A percentile compares a stretch with the other conserved stretches of the same genome.
These are phyloP conservation scores for Ogataea naganishii DNA, from an alignment of 805 yeast genomes.

Conservation along the genomic window DNA sequence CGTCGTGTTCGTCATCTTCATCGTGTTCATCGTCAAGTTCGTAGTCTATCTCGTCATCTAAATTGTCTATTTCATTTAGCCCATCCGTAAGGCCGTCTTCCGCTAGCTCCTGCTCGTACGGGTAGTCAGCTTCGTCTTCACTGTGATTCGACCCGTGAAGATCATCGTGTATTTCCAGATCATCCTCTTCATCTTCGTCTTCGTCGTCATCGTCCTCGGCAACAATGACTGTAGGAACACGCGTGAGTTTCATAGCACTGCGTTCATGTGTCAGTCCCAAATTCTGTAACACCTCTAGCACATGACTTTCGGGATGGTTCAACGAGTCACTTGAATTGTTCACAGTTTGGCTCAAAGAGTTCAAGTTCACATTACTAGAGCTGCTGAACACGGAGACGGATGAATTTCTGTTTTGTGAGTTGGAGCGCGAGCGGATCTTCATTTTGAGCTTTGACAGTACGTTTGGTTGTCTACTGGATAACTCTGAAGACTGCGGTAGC, in stretches of 20 bases:
- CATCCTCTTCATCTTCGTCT: conserved; percentile 22
- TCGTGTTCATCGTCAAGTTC: conserved; percentile 7
- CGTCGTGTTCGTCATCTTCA: conserved; percentile 18
- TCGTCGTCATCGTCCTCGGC: conserved; percentile 16
- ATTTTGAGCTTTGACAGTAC: too few relatives aligned
- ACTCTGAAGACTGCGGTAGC: too few relatives aligned
- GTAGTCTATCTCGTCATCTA: conserved; percentile 3
- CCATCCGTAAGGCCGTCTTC: conserved; percentile 23
- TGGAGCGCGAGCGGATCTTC: too few relatives aligned
- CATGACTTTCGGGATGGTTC: background rate
- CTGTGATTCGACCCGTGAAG: conserved; percentile 7
- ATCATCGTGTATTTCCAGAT: conserved; percentile 13
- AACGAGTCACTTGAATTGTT: background rate
- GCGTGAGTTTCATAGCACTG: too few relatives aligned
- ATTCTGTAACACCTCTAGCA: background rate
- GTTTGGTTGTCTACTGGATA: too few relatives aligned
- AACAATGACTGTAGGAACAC: too few relatives aligned
- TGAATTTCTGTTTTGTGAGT: background rate
- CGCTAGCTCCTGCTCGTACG: conserved; percentile 17
- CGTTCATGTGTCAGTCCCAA: background rate
- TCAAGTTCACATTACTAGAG: background rate
- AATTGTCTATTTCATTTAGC: conserved; percentile 7
- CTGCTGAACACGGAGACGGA: background rate
- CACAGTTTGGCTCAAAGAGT: background rate
- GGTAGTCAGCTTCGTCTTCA: conserved; percentile 23